Evolutionary conservation across 176 grass and related monocot genomes (phyloP).

Genomic region (Carex myosuroides): DNA sequence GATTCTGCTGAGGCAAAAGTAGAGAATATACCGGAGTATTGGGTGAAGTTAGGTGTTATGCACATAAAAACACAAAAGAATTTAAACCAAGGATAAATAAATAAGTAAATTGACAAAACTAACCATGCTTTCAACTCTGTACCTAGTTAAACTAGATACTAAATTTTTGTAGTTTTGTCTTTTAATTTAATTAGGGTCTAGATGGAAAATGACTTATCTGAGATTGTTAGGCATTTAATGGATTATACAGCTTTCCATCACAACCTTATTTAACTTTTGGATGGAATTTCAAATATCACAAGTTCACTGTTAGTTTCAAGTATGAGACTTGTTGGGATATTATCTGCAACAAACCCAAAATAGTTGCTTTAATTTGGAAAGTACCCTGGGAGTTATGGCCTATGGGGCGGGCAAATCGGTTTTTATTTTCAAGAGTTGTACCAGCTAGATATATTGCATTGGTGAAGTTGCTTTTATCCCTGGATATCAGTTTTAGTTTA

Average conservation of each 20-base stretch:
- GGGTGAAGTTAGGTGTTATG: neutral
- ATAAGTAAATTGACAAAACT: neutral
- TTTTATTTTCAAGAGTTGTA: neutral
- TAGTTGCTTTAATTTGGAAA: neutral
- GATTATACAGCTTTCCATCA: constrained; percentile 1
- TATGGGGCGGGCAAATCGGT: too few species aligned
- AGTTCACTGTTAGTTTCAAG: neutral
- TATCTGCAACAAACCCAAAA: neutral
- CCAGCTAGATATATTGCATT: neutral
- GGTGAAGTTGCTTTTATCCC: neutral
- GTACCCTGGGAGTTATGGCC: too few species aligned
- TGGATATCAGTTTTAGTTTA: neutral
- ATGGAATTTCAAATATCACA: neutral
- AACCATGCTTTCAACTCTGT: neutral
- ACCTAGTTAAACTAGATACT: neutral
- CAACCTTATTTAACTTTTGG: neutral
- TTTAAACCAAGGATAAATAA: neutral
- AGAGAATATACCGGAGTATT: neutral
- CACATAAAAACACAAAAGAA: neutral
- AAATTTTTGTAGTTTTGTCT: neutral
- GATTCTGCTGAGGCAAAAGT: neutral
- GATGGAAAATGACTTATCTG: neutral
- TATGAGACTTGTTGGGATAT: neutral
- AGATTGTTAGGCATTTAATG: neutral
- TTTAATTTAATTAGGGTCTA: neutral